These are phyloP conservation scores for Pisolithus marmoratus DNA, from an alignment of 768 basidiomycete species.

Conservation along the genomic window DNA sequence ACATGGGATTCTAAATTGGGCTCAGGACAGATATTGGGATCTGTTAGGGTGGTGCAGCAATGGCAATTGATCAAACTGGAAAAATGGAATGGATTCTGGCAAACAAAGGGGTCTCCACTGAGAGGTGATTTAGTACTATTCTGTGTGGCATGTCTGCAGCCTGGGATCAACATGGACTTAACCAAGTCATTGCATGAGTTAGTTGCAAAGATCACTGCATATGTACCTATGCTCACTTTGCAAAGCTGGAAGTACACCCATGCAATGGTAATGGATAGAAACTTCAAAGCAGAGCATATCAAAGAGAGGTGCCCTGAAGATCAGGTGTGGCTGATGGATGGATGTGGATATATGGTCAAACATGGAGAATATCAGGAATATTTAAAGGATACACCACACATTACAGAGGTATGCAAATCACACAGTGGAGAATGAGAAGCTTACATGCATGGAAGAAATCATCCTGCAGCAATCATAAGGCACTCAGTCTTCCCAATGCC, in stretches of 20 bases:
- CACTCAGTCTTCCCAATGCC: too few relatives aligned
- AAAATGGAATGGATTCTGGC: conserved; percentile 15
- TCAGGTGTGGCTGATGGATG: conserved; percentile 4
- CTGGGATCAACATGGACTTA: conserved; percentile 14
- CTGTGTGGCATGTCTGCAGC: conserved; percentile 25
- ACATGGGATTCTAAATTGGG: neutral
- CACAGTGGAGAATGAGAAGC: neutral
- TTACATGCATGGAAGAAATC: neutral
- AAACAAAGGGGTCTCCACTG: too few relatives aligned
- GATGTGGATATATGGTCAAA: neutral
- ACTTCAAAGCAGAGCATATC: conserved; percentile 19
- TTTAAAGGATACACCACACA: neutral
- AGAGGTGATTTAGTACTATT: conserved; percentile 6
- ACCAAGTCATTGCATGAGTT: conserved; percentile 7
- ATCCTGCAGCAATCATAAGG: too few relatives aligned
- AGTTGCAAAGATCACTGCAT: neutral
- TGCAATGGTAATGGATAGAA: conserved; percentile 15
- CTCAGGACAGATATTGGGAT: conserved; percentile 13
- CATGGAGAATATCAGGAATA: neutral
- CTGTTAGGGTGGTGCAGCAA: conserved; percentile 6
- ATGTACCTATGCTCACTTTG: neutral
- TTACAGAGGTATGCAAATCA: neutral
- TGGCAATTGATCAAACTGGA: conserved; percentile 15
- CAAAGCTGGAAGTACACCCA: neutral
- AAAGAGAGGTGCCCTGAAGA: neutral